Evolutionary conservation across 495 filamentous ascomycete genomes (phyloP), one percentile per base, ranked within the genome.

Genomic region (Neurospora sp.): DNA sequence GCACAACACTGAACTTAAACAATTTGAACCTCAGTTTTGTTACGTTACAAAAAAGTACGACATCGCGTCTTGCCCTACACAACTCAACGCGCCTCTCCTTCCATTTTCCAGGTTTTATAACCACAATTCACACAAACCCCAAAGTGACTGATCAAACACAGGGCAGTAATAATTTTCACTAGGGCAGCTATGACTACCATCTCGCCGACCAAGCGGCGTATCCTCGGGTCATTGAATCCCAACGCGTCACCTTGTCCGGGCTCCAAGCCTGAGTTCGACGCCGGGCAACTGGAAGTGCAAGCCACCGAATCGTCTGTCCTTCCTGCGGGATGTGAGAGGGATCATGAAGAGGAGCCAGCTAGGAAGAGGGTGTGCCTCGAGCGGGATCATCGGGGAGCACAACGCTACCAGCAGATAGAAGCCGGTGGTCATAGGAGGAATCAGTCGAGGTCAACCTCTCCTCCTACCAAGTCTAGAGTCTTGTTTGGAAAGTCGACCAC

Each of bases 181-280:
- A 22, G 44, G 17, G 17, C 17, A 61, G 69, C 40, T 42, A 83
- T 85, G 82, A 77, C 81, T 70, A 75, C 74, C 45, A 69, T 74
- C 14, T 78, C 79, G 53, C 82, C 83, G 2, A 74, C 71, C 70
- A 83, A 84, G 71, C 79, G 85, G 79, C 84, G 84, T 82, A 84
- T 79, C 69, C 83, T 87, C 16, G 81, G 76, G 37, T 75, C 79
- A 1, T 73, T 84, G 16, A 79, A 85, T 74, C 79, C 78, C 45
- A 86, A 86, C 77, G 76, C 82, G 69, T 74, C 77, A 39, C 78
- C 79, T 1, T 70, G 17, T 17, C 69, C 40, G 22, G 40, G 59
- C 8, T 31, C 31, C 17, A 70, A 61, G 69, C 10, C 22, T 40
- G 27, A 72, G 45, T 8, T 65, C 45, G 35, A 35, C 9, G 45